Evolutionary conservation across 2,329 filamentous ascomycete species (phyloP), one percentile per base, ranked within the genome.

Genomic region (Thielaviopsis populi): DNA sequence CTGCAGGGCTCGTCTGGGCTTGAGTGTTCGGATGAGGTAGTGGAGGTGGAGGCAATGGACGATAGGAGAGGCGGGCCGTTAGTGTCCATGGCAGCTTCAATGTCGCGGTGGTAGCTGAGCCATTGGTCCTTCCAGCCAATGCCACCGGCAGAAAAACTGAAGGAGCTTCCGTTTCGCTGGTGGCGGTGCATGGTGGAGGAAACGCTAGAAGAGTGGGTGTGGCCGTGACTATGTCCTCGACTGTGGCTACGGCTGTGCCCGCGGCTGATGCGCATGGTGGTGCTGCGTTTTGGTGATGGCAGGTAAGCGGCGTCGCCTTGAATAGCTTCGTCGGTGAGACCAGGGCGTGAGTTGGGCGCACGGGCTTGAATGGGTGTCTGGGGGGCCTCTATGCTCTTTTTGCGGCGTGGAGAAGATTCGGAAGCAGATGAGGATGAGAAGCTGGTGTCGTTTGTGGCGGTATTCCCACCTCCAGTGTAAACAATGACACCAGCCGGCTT

Each of bases 301-400:
- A 86, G 71, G 67, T 83, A 86, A 2, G 83, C 81, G 56, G 80
- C 79, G 65, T 81, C 83, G 41, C 83, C 83, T 4, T 83, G 82
- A 2, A 85, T 71, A 1, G 78, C 72, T 68, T 85, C 81, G 67
- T 86, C 83, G 1, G 83, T 86, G 5, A 86, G 76, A 17, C 83
- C 83, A 1, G 77, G 77, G 22, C 83, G 75, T n/a, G 83, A 76
- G 68, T 86, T 86, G 13, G 83, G 83, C 6, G 83, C 83, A 59
- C 78, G 75, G 13, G 83, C 82, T 33, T 83, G 74, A 10, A 83
- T 77, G 0, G 81, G 78, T 30, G 59, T 65, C 24, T 56, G 40
- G 2, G 79, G 74, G 27, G 74, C 72, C 46, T 80, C 78, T 59
- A 78, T 69, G 69, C 77, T 79, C 63, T 73, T 73, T 68, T 76